Percentiles rank a stretch among this genome's conserved stretches.
Evolutionary conservation across 805 yeast species (phyloP).

Genomic region (Candida hungchunana): DNA sequence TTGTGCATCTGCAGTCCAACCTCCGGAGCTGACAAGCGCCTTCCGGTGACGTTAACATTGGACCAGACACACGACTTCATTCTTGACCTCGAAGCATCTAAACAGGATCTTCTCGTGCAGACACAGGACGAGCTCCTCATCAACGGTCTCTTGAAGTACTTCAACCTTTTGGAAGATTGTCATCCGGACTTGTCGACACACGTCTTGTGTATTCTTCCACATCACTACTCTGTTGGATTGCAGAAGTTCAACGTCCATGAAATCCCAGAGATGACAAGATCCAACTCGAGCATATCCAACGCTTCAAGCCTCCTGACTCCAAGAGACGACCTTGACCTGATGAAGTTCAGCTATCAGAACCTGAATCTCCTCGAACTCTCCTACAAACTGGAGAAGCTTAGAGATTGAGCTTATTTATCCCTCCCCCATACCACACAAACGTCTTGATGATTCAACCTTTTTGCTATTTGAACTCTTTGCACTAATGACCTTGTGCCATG

Average conservation of each 20-base stretch:
- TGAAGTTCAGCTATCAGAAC: conserved; percentile 15
- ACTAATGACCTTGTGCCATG: neutral
- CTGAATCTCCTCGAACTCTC: conserved; percentile 21
- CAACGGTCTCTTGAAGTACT: conserved; percentile 23
- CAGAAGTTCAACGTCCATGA: conserved; percentile 18
- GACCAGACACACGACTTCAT: conserved; percentile 24
- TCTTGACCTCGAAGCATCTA: conserved; percentile 17
- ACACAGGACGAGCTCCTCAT: conserved; percentile 20
- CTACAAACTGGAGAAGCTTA: conserved; percentile 16
- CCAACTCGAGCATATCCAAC: conserved; percentile 18
- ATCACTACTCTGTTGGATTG: conserved; percentile 21
- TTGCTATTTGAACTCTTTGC: no score
- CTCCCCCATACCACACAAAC: no score
- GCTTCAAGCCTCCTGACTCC: conserved; percentile 11
- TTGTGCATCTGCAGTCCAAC: conserved; percentile 2
- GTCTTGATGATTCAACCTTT: neutral
- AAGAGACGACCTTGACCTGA: conserved; percentile 14
- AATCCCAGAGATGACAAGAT: conserved; percentile 23
- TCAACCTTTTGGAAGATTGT: conserved; percentile 13
- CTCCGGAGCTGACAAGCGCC: neutral
- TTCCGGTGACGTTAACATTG: conserved; percentile 5
- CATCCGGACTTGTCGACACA: conserved; percentile 15
- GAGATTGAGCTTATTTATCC: conserved; percentile 1
- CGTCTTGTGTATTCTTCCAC: conserved; percentile 22
- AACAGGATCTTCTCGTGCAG: conserved; percentile 18